phyloP scores from a whole-genome alignment of 73 alveolate species.

The Tetrahymena elliotti region DNA sequence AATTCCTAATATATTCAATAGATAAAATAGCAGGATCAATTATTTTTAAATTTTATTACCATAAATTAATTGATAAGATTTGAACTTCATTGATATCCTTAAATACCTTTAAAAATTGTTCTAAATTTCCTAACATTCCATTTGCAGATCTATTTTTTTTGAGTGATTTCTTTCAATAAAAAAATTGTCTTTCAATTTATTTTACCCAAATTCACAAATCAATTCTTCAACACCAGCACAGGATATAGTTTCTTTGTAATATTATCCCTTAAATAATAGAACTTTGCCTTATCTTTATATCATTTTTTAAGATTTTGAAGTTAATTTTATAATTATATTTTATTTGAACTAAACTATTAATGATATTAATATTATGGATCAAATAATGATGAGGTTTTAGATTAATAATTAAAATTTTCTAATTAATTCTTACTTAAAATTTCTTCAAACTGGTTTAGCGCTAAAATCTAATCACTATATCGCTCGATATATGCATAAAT shows the following conservation, averaged over 20 bases:
- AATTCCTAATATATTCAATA: background rate
- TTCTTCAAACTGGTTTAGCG: too few species aligned
- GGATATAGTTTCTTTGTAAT: background rate
- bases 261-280: background rate
- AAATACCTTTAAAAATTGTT: background rate
- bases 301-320: background rate
- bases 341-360: too few species aligned
- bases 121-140: background rate
- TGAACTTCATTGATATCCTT: background rate
- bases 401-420: too few species aligned
- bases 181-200: background rate
- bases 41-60: background rate
- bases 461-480: too few species aligned
- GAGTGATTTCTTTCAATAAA: background rate
- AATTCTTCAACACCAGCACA: background rate
- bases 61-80: background rate
- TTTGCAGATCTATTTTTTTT: background rate
- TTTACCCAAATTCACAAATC: background rate
- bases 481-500: too few species aligned
- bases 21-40: background rate
- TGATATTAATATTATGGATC: background rate
- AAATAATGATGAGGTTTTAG: too few species aligned
- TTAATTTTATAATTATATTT: background rate
- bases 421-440: too few species aligned
- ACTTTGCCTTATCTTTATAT: background rate